Conservation (phyloP, 176 grass and related monocot genomes). For the Alloteropsis semialata region DNA sequence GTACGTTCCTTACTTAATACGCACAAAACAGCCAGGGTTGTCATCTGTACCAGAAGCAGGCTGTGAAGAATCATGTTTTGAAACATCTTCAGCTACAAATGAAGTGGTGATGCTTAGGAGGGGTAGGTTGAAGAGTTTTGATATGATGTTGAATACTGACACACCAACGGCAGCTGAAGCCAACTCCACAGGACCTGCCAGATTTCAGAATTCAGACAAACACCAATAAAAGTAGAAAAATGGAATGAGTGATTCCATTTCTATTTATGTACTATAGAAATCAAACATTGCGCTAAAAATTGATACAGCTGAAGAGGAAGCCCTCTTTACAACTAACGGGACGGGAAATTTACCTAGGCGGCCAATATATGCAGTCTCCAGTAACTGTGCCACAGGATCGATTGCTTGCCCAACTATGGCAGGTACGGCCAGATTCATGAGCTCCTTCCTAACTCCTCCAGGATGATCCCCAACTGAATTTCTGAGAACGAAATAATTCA, state of each 20-base stretch:
- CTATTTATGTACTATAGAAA: background rate
- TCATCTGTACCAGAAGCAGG: conserved; percentile 28
- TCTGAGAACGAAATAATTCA: conserved; percentile 19
- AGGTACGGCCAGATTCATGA: conserved; percentile 51
- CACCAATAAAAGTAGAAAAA: background rate
- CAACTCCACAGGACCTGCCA: conserved; percentile 61
- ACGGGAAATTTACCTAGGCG: conserved; percentile 56
- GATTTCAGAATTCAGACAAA: conserved; percentile 6
- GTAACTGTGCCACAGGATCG: conserved; percentile 56
- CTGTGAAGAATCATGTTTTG: conserved; percentile 34
- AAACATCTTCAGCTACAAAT: conserved; percentile 83
- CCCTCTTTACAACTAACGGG: background rate
- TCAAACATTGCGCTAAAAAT: background rate
- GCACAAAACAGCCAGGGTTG: background rate
- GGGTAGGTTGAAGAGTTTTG: conserved; percentile 73
- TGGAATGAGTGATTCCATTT: background rate
- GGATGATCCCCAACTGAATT: conserved; percentile 35
- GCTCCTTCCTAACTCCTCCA: conserved; percentile 50
- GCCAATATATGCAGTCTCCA: conserved; percentile 74
- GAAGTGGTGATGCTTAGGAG: conserved; percentile 76
- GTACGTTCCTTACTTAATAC: background rate
- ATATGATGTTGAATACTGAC: conserved; percentile 72
- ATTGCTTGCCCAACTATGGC: conserved; percentile 70
- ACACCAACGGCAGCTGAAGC: conserved; percentile 67
- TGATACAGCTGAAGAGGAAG: background rate